Evolutionary conservation across 768 basidiomycete species (phyloP).

Genomic region (Clavulina sp.): DNA sequence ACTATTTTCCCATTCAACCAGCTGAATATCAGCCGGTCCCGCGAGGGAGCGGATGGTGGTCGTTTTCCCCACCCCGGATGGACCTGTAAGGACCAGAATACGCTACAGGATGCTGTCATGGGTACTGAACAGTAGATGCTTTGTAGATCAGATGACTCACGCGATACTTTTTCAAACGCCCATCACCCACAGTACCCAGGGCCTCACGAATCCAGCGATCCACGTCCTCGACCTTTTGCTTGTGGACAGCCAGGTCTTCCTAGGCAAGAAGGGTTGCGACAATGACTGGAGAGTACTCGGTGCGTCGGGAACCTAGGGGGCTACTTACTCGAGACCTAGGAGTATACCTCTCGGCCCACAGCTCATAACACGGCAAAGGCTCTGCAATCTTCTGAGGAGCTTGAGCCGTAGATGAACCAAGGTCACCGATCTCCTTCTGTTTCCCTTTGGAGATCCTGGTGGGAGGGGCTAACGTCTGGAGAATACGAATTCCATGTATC

Average conservation of each 20-base stretch:
- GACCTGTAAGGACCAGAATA: constrained; percentile 71
- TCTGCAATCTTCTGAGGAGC: neutral
- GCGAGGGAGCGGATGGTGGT: constrained; percentile 63
- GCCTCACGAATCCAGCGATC: constrained; percentile 60
- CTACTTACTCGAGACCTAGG: constrained; percentile 23
- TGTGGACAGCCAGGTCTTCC: constrained; percentile 65
- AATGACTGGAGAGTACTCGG: neutral
- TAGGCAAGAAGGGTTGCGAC: constrained; percentile 15
- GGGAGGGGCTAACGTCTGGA: too few species aligned
- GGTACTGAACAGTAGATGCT: neutral
- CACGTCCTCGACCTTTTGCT: constrained; percentile 61
- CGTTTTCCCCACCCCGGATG: constrained; percentile 83
- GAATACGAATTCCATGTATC: too few species aligned
- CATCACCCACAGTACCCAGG: constrained; percentile 39
- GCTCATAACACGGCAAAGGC: constrained; percentile 18
- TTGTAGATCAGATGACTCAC: constrained; percentile 25
- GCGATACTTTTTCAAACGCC: constrained; percentile 51
- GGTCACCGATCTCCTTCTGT: neutral
- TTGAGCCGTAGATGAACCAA: neutral
- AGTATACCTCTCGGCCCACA: constrained; percentile 35
- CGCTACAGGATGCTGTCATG: constrained; percentile 29
- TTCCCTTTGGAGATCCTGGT: neutral
- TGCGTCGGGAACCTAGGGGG: too few species aligned
- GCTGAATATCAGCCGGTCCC: constrained; percentile 53
- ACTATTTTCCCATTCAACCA: constrained; percentile 71